phyloP scores from a whole-genome alignment of 805 yeast species.

The Cephaloascus fragrans region DNA sequence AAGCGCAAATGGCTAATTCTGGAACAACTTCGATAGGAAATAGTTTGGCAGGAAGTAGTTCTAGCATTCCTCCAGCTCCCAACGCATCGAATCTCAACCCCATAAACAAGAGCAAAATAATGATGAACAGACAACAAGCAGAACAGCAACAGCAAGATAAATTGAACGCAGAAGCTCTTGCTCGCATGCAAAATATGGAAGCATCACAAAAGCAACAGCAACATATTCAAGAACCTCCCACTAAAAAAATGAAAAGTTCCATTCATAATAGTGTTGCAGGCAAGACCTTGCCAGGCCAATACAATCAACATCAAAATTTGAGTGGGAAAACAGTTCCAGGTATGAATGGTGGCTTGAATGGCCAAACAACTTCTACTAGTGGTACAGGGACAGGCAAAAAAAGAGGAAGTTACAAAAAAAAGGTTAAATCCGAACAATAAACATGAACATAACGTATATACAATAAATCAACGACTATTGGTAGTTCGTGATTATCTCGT shows the following conservation, averaged over 20 bases:
- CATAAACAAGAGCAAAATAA: constrained; percentile 5
- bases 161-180: constrained; percentile 18
- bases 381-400: constrained; percentile 7
- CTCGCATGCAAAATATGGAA: constrained; percentile 13
- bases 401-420: constrained; percentile 15
- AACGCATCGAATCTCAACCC: constrained; percentile 2
- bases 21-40: not conserved
- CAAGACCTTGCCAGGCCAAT: constrained; percentile 16
- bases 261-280: constrained; percentile 13
- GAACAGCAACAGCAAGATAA: constrained; percentile 5
- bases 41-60: constrained; percentile 9
- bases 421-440: constrained; percentile 3
- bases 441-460: not conserved
- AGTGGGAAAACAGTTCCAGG: constrained; percentile 11
- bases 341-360: constrained; percentile 2
- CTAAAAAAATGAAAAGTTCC: constrained; percentile 10
- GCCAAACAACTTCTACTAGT: not conserved
- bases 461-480: too few species aligned
- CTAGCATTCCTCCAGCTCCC: constrained; percentile 1
- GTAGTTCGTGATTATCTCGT: too few species aligned
- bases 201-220: constrained; percentile 11
- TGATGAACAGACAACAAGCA: constrained; percentile 7
- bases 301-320: constrained; percentile 2
- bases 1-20: constrained; percentile 21
- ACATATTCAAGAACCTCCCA: constrained; percentile 11